Percentiles rank a stretch among this genome's conserved stretches.
Evolutionary conservation across 192 early-diverging fungal genomes (phyloP).

Genomic region (Backusella westeae): DNA sequence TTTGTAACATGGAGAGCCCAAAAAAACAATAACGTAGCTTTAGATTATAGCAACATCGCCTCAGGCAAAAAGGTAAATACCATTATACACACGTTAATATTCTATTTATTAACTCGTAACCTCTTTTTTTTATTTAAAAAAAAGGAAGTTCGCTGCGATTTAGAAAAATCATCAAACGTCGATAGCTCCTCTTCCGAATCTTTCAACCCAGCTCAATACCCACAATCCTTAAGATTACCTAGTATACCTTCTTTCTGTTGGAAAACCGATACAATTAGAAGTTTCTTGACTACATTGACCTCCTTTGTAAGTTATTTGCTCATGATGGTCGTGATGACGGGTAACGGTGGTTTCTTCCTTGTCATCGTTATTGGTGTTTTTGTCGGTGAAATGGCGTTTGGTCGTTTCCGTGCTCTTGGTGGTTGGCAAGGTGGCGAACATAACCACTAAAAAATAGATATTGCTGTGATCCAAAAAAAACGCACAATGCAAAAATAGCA

Average conservation of each 20-base stretch:
- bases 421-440: conserved; percentile 19
- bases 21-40: conserved; percentile 15
- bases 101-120: not conserved
- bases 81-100: not conserved
- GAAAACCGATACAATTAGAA: conserved; percentile 42
- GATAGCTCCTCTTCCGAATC: not conserved
- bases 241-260: conserved; percentile 43
- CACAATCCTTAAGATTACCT: conserved; percentile 22
- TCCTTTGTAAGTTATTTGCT: conserved; percentile 45
- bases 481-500: not conserved
- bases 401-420: conserved; percentile 32
- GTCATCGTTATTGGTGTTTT: conserved; percentile 46
- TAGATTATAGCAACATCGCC: not conserved
- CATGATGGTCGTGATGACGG: conserved; percentile 55
- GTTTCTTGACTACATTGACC: conserved; percentile 35
- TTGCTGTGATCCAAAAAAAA: too few relatives aligned
- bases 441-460: conserved; percentile 4
- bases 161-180: conserved; percentile 10
- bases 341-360: conserved; percentile 49
- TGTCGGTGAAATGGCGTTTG: conserved; percentile 52
- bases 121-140: not conserved
- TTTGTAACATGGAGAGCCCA: conserved; percentile 39
- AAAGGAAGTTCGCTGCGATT: not conserved
- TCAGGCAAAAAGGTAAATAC: not conserved
- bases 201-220: not conserved